phyloP scores from a whole-genome alignment of 2,329 filamentous ascomycete genomes.

The Aspergillus sp. region DNA sequence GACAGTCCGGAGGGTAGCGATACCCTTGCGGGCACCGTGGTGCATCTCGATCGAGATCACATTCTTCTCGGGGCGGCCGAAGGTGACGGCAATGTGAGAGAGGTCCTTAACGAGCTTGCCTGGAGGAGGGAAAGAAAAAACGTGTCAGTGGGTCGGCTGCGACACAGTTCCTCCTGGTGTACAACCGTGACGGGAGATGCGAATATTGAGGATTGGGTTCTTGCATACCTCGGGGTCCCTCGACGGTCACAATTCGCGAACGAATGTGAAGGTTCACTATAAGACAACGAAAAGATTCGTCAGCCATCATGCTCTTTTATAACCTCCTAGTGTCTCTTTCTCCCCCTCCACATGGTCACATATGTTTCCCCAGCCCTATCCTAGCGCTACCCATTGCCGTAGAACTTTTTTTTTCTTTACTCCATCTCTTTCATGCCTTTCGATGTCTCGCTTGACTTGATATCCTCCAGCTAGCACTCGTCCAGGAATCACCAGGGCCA shows the following conservation, averaged over 20 bases:
- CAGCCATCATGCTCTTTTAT: conserved; percentile 14
- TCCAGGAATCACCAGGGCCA: background rate
- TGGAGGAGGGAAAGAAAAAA: conserved; percentile 28
- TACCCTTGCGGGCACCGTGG: conserved; percentile 95
- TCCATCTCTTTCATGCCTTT: background rate
- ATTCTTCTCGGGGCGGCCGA: conserved; percentile 77
- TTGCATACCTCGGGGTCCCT: conserved; percentile 77
- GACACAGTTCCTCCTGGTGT: background rate
- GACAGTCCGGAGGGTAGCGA: conserved; percentile 96
- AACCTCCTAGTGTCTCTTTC: background rate
- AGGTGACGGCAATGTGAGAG: conserved; percentile 91
- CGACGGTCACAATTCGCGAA: conserved; percentile 91
- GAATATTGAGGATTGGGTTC: conserved; percentile 1
- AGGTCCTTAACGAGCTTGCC: conserved; percentile 97
- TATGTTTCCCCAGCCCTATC: conserved; percentile 1
- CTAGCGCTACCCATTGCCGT: background rate
- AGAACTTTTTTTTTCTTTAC: background rate
- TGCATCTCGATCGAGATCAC: conserved; percentile 95
- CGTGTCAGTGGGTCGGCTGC: conserved; percentile 7
- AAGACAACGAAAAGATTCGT: conserved; percentile 25
- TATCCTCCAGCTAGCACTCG: background rate
- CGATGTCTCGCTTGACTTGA: background rate
- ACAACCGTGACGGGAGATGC: too few species aligned
- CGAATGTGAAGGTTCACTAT: conserved; percentile 97
- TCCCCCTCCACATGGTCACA: background rate